phyloP scores from a whole-genome alignment of 1,284 basidiomycete genomes.

The Microbotryum scabiosae region DNA sequence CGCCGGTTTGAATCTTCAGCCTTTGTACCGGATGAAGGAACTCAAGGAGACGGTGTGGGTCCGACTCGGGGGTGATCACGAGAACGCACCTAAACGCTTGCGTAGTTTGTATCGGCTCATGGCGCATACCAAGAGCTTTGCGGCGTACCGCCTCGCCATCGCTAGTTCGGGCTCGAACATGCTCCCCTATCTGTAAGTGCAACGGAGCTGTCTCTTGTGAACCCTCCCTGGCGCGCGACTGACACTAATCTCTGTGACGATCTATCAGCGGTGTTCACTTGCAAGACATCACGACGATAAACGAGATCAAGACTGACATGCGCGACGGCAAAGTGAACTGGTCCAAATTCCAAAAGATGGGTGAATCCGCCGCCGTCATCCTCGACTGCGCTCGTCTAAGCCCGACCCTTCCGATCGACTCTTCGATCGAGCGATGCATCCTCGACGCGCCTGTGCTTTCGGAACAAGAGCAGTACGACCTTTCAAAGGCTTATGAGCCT shows the following conservation, averaged over 20 bases:
- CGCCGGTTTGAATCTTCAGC: constrained; percentile 36
- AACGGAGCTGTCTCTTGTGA: background rate
- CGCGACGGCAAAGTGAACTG: constrained; percentile 37
- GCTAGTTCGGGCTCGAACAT: constrained; percentile 31
- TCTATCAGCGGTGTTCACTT: constrained; percentile 35
- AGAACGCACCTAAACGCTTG: constrained; percentile 32
- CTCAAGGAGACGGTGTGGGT: constrained; percentile 30
- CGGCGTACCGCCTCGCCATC: constrained; percentile 36
- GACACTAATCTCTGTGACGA: background rate
- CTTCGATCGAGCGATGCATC: constrained; percentile 19
- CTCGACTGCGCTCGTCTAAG: constrained; percentile 31
- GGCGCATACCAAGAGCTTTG: constrained; percentile 33
- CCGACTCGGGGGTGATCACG: constrained; percentile 23
- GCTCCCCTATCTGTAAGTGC: constrained; percentile 36
- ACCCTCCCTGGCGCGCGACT: background rate
- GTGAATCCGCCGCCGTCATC: constrained; percentile 31
- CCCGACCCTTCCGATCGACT: constrained; percentile 29
- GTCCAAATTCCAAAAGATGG: constrained; percentile 36
- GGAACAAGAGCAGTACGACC: constrained; percentile 24
- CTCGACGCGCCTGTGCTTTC: constrained; percentile 14
- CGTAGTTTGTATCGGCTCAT: constrained; percentile 36
- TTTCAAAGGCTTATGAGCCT: constrained; percentile 22
- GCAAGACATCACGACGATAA: constrained; percentile 36
- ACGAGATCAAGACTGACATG: constrained; percentile 37
- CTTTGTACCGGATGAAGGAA: constrained; percentile 34